These are phyloP conservation scores for Stylosanthes scabra DNA, from an alignment of 331 rosid species.

Conservation along the genomic window DNA sequence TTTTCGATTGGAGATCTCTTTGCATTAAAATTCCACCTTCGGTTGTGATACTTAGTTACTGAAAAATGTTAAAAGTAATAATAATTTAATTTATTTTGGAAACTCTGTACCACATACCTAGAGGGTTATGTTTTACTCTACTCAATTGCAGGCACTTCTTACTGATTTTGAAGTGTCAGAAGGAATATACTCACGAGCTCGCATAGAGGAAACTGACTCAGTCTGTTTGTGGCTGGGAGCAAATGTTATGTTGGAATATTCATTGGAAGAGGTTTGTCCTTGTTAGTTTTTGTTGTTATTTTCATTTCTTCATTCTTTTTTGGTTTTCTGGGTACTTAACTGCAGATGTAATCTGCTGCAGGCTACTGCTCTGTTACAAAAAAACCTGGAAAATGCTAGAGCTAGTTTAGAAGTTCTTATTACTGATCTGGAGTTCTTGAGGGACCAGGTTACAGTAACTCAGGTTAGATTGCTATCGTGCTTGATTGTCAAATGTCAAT, in stretches of 20 bases:
- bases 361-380: constrained; percentile 72
- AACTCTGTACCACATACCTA: neutral
- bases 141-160: constrained; percentile 58
- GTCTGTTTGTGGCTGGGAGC: constrained; percentile 88
- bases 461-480: constrained; percentile 54
- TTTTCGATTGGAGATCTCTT: constrained; percentile 24
- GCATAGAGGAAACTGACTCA: constrained; percentile 62
- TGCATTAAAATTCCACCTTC: neutral
- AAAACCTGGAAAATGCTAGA: constrained; percentile 80
- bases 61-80: neutral
- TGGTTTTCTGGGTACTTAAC: constrained; percentile 10
- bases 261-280: constrained; percentile 67
- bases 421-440: constrained; percentile 81
- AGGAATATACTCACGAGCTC: constrained; percentile 73
- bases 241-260: constrained; percentile 80
- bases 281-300: constrained; percentile 29
- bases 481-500: neutral
- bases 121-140: constrained; percentile 12
- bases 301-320: constrained; percentile 29
- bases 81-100: constrained; percentile 12
- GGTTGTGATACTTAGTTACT: constrained; percentile 6
- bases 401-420: constrained; percentile 78
- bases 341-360: constrained; percentile 52
- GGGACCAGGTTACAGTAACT: constrained; percentile 87
- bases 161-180: constrained; percentile 87